Conservation (phyloP, 2,329 filamentous ascomycete species). For the Venturia oleaginea region DNA sequence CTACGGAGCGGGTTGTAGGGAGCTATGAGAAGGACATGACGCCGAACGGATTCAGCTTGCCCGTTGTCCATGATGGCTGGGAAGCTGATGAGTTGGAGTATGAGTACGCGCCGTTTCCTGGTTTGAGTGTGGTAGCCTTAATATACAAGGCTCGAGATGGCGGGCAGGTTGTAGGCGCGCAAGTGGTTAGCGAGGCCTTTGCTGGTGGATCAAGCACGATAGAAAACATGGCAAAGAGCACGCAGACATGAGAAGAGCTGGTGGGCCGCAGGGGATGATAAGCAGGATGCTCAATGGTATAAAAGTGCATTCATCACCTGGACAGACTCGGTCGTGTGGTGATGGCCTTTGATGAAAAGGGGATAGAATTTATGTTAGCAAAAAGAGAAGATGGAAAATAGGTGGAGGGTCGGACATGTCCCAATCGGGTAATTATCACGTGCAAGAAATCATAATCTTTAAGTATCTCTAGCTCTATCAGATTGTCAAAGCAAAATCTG, state of each 20-base stretch:
- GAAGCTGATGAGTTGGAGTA: slow-evolving; percentile 45
- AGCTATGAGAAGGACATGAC: slow-evolving; percentile 44
- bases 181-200: slow-evolving; percentile 43
- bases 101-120: slow-evolving; percentile 42
- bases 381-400: neutral
- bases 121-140: slow-evolving; percentile 37
- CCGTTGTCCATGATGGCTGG: slow-evolving; percentile 32
- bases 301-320: neutral
- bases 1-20: slow-evolving; percentile 36
- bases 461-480: too few species aligned
- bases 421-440: neutral
- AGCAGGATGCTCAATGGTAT: neutral
- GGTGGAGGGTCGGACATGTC: neutral
- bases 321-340: neutral
- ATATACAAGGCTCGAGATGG: slow-evolving; percentile 38
- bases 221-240: slow-evolving; percentile 17
- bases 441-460: too few species aligned
- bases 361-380: neutral
- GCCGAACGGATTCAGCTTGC: slow-evolving; percentile 43
- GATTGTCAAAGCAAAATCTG: too few species aligned
- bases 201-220: slow-evolving; percentile 46
- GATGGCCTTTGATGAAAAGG: neutral
- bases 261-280: neutral
- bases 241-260: neutral
- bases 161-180: slow-evolving; percentile 42